Conservation (phyloP, 768 basidiomycete species). For the Brasilioporus rufonigricans region DNA sequence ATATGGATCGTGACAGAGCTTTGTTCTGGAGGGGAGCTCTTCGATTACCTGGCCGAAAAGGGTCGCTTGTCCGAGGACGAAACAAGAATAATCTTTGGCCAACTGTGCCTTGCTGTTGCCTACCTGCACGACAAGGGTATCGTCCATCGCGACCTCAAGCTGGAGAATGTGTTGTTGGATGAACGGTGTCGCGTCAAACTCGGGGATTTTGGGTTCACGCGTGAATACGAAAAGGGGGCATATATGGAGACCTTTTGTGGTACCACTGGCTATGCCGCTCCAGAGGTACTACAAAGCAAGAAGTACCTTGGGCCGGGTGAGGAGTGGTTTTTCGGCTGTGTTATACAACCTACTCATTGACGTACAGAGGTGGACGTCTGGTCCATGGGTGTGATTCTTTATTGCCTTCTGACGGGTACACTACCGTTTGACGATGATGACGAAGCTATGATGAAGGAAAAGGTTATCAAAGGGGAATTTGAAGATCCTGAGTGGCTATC, state of each 20-base stretch:
- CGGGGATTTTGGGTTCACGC: slow-evolving; percentile 93
- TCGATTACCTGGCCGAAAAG: slow-evolving; percentile 97
- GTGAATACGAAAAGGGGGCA: slow-evolving; percentile 77
- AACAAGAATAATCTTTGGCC: slow-evolving; percentile 88
- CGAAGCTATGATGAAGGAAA: slow-evolving; percentile 75
- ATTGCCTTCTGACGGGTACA: slow-evolving; percentile 84
- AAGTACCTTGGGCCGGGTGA: slow-evolving; percentile 88
- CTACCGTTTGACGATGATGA: slow-evolving; percentile 91
- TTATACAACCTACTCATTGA: slow-evolving; percentile 9
- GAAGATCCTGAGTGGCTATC: slow-evolving; percentile 94
- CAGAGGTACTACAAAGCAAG: slow-evolving; percentile 86
- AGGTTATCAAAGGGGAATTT: slow-evolving; percentile 83
- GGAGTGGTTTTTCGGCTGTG: slow-evolving; percentile 31
- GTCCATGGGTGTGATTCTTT: slow-evolving; percentile 92
- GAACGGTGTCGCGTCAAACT: slow-evolving; percentile 90
- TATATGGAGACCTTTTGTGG: slow-evolving; percentile 94
- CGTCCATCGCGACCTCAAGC: slow-evolving; percentile 94
- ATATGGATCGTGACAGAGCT: slow-evolving; percentile 99
- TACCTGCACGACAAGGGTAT: slow-evolving; percentile 92
- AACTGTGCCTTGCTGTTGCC: slow-evolving; percentile 88
- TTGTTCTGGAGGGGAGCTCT: slow-evolving; percentile 95
- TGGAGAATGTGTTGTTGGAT: slow-evolving; percentile 92
- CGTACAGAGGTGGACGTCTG: slow-evolving; percentile 87
- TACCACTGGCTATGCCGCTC: slow-evolving; percentile 90
- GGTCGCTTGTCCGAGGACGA: slow-evolving; percentile 85